Conservation (phyloP, 805 yeast genomes). For the Isabelozyma pseudorhagii region DNA sequence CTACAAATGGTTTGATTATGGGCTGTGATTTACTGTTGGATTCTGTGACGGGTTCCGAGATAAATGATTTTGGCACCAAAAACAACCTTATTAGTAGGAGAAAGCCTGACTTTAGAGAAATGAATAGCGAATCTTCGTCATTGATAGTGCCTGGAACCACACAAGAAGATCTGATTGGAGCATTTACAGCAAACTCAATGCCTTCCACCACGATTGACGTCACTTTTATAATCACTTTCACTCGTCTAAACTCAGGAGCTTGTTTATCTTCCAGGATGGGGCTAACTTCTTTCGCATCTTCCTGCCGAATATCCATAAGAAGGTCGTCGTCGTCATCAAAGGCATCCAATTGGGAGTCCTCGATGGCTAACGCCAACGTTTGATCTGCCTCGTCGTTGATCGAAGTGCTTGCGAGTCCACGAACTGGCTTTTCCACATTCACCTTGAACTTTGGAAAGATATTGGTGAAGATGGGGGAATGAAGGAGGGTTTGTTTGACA, state of each 20-base stretch:
- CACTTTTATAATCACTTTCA: slow-evolving; percentile 27
- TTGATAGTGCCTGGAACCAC: slow-evolving; percentile 19
- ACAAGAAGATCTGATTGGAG: slow-evolving; percentile 30
- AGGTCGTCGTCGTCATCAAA: slow-evolving; percentile 33
- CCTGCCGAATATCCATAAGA: slow-evolving; percentile 5
- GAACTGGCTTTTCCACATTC: slow-evolving; percentile 23
- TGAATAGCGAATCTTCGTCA: slow-evolving; percentile 32
- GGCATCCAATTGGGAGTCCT: slow-evolving; percentile 37
- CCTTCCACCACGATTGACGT: slow-evolving; percentile 30
- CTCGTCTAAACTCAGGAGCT: slow-evolving; percentile 4
- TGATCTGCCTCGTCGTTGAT: slow-evolving; percentile 38
- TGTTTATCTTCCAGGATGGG: background rate
- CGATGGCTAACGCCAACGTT: slow-evolving; percentile 25
- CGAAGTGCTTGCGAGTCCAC: slow-evolving; percentile 31
- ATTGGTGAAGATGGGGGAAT: slow-evolving; percentile 35
- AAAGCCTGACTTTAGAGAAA: slow-evolving; percentile 40
- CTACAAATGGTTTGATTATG: slow-evolving; percentile 40
- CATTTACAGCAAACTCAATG: slow-evolving; percentile 25
- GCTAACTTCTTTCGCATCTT: background rate
- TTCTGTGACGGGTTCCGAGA: slow-evolving; percentile 6
- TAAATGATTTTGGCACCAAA: slow-evolving; percentile 26
- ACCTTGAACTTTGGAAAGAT: slow-evolving; percentile 34
- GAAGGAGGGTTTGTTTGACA: slow-evolving; percentile 35
- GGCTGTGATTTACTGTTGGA: slow-evolving; percentile 10
- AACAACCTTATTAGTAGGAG: slow-evolving; percentile 38